phyloP scores from a whole-genome alignment of 495 filamentous ascomycete genomes.

The Hypoxylon perforatum region DNA sequence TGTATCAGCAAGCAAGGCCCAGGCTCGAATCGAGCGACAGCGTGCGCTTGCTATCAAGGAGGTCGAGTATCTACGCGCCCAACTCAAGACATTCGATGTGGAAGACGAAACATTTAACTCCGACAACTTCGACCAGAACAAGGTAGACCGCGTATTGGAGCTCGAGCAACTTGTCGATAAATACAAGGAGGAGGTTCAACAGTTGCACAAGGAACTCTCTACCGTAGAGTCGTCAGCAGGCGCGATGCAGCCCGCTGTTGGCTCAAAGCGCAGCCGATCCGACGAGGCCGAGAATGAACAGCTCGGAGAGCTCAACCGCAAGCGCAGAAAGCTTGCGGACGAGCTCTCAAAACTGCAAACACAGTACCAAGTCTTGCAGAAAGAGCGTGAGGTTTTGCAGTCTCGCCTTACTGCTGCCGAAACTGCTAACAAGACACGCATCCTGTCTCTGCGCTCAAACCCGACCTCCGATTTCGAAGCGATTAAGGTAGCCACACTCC shows the following conservation, averaged over 20 bases:
- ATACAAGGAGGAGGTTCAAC: constrained; percentile 85
- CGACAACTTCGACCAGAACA: constrained; percentile 80
- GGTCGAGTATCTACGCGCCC: constrained; percentile 90
- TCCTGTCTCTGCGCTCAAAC: constrained; percentile 89
- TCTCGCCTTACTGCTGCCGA: constrained; percentile 78
- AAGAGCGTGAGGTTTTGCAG: constrained; percentile 76
- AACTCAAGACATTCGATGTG: constrained; percentile 88
- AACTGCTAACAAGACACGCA: constrained; percentile 78
- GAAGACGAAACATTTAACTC: constrained; percentile 88
- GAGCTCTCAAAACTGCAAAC: constrained; percentile 75
- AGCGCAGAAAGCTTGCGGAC: constrained; percentile 86
- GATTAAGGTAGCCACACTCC: constrained; percentile 81
- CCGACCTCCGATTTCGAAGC: constrained; percentile 85
- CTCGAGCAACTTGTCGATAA: constrained; percentile 87
- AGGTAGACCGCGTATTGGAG: constrained; percentile 78
- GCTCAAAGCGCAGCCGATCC: constrained; percentile 67
- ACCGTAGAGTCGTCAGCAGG: constrained; percentile 60
- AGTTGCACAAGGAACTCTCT: constrained; percentile 75
- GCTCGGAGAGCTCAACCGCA: constrained; percentile 82
- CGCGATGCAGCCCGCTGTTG: constrained; percentile 49
- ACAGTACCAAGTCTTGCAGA: constrained; percentile 71
- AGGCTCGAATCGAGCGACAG: constrained; percentile 80
- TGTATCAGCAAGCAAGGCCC: constrained; percentile 69
- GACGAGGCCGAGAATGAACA: constrained; percentile 78
- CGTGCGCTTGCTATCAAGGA: constrained; percentile 87